A percentile compares a stretch with the other conserved stretches of the same genome.
Evolutionary conservation across 371 early-diverging fungal genomes (phyloP).

Genomic region (Homolaphlyctis polyrhiza): DNA sequence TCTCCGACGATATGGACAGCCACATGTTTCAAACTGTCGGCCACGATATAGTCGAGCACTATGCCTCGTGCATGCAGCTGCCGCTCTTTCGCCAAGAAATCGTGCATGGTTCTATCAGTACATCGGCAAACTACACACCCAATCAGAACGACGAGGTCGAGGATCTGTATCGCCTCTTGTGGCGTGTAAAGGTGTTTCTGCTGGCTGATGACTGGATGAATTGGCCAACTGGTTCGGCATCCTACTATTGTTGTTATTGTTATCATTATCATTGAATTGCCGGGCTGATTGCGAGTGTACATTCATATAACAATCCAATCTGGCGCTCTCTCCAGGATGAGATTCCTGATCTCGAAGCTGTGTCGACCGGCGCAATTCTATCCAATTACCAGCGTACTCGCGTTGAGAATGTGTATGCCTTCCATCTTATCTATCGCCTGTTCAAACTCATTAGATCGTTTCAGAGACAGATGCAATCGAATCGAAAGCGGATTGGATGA

Average conservation of each 20-base stretch:
- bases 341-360: slow-evolving; percentile 82
- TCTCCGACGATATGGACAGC: slow-evolving; percentile 85
- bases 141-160: slow-evolving; percentile 90
- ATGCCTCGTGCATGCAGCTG: slow-evolving; percentile 84
- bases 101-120: slow-evolving; percentile 61
- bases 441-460: background rate
- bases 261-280: background rate
- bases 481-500: too few species aligned
- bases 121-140: slow-evolving; percentile 38
- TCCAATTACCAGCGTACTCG: slow-evolving; percentile 97
- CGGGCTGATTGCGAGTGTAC: background rate
- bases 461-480: background rate
- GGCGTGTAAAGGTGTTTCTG: slow-evolving; percentile 63
- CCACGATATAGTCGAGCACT: slow-evolving; percentile 78
- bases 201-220: background rate
- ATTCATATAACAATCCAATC: background rate
- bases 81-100: slow-evolving; percentile 86
- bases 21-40: slow-evolving; percentile 99
- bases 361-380: slow-evolving; percentile 97
- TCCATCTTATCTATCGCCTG: background rate
- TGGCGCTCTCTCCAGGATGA: slow-evolving; percentile 21
- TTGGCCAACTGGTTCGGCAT: too few species aligned
- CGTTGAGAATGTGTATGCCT: slow-evolving; percentile 88
- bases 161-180: slow-evolving; percentile 80
- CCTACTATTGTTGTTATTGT: background rate